Conservation (phyloP, 164 flowering plant species). For the grape (Vitis vinifera) region ASM3070453v1 NC_081818.1:26522001-26522500, state of each 20-base stretch:
- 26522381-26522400: background rate
- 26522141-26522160: slow-evolving; percentile 43
- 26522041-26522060: slow-evolving; percentile 41
- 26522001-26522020: slow-evolving; percentile 70
- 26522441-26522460: background rate
- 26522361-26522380: background rate
- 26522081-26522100: slow-evolving; percentile 42
- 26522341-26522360: slow-evolving; percentile 89
- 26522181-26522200: slow-evolving; percentile 45
- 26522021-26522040: slow-evolving; percentile 43
- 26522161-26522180: slow-evolving; percentile 42
- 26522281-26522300: slow-evolving; percentile 85
- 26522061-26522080: slow-evolving; percentile 51
- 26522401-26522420: background rate
- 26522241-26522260: slow-evolving; percentile 40
- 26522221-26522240: slow-evolving; percentile 40
- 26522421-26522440: background rate
- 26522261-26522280: slow-evolving; percentile 57
- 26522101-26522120: slow-evolving; percentile 34
- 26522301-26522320: slow-evolving; percentile 85
- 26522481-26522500: background rate
- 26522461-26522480: background rate
- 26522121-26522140: slow-evolving; percentile 29
- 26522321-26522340: slow-evolving; percentile 69
- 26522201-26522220: slow-evolving; percentile 62